Evolutionary conservation across 805 yeast species (phyloP).

Genomic region (Lipomyces yamadae): DNA sequence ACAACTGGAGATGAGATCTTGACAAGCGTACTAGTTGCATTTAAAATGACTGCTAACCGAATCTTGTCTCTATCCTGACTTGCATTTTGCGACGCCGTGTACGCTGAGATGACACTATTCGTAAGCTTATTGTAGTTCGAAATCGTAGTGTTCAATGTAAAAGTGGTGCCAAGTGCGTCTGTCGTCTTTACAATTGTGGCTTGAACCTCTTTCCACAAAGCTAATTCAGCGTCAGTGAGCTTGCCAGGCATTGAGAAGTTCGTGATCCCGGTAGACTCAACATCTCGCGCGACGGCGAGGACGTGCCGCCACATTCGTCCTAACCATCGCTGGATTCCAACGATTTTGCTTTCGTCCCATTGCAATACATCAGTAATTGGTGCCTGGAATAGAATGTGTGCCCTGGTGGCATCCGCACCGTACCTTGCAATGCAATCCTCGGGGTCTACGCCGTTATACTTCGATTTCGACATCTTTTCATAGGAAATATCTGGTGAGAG

Average conservation of each 20-base stretch:
- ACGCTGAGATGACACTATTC: constrained; percentile 53
- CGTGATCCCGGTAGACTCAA: not conserved
- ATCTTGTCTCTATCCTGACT: constrained; percentile 13
- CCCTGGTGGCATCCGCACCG: constrained; percentile 95
- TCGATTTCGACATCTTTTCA: constrained; percentile 97
- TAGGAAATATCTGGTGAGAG: constrained; percentile 59
- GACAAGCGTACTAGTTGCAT: constrained; percentile 59
- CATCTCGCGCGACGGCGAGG: constrained; percentile 11
- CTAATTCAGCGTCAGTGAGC: constrained; percentile 54
- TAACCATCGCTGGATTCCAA: constrained; percentile 89
- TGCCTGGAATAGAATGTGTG: constrained; percentile 90
- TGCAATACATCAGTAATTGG: constrained; percentile 79
- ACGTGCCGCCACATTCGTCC: constrained; percentile 52
- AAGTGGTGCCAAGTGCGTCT: constrained; percentile 60
- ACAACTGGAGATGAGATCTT: constrained; percentile 77
- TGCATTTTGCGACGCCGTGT: constrained; percentile 29
- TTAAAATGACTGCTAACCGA: constrained; percentile 43
- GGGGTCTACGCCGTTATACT: constrained; percentile 94
- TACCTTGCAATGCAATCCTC: constrained; percentile 68
- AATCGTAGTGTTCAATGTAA: constrained; percentile 80
- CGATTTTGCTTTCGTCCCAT: constrained; percentile 90
- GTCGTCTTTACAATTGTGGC: constrained; percentile 56
- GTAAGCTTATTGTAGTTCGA: constrained; percentile 90
- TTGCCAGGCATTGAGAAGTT: constrained; percentile 19
- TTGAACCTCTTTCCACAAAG: constrained; percentile 63